phyloP scores from a whole-genome alignment of 2,329 filamentous ascomycete genomes.

The Hymenoscyphus linearis region DNA sequence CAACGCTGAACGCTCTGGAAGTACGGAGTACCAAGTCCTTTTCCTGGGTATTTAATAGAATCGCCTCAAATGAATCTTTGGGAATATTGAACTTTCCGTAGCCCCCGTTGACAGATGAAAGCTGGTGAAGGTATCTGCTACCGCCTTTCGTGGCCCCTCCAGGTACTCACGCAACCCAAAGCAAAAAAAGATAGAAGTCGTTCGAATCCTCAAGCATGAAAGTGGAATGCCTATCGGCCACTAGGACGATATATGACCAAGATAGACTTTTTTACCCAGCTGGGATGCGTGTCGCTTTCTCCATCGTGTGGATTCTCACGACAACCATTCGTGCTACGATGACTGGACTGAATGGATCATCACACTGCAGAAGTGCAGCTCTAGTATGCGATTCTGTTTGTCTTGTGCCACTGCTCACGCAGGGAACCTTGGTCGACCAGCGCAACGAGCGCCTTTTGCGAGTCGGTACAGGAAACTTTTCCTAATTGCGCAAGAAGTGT shows the following conservation, averaged over 20 bases:
- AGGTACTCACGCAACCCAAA: neutral
- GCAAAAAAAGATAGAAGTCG: neutral
- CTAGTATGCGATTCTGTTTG: conserved; percentile 11
- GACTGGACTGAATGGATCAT: conserved; percentile 21
- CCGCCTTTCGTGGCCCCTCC: neutral
- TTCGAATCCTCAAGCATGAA: neutral
- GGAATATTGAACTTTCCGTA: too few species aligned
- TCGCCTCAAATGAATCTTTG: too few species aligned
- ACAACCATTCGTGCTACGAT: conserved; percentile 9
- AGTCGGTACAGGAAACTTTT: neutral
- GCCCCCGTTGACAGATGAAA: too few species aligned
- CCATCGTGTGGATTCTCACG: neutral
- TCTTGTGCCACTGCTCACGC: neutral
- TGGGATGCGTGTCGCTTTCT: neutral
- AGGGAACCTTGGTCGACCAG: conserved; percentile 7
- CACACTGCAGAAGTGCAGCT: conserved; percentile 17
- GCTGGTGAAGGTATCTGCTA: too few species aligned
- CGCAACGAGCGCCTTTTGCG: conserved; percentile 1
- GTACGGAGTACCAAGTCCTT: too few species aligned
- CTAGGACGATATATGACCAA: neutral
- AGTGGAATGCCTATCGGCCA: neutral
- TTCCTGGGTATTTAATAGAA: too few species aligned
- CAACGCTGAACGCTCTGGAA: too few species aligned
- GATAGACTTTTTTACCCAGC: neutral
- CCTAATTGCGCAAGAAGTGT: neutral